These are phyloP conservation scores for Leptoxyphium fumago DNA, from an alignment of 2,329 filamentous ascomycete genomes.

Conservation along the genomic window DNA sequence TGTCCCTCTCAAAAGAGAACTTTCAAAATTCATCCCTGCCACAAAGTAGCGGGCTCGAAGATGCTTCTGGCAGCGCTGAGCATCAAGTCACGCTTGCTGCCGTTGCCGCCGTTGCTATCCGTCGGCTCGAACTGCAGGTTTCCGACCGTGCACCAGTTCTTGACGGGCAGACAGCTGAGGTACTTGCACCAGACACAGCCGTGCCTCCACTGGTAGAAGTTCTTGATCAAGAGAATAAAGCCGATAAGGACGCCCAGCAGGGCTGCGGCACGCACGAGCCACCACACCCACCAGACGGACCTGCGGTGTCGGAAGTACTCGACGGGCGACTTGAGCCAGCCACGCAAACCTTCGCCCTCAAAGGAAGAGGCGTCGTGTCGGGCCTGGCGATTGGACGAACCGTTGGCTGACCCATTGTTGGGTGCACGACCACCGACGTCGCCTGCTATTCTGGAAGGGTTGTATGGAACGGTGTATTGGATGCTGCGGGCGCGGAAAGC, in stretches of 20 bases:
- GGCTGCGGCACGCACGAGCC: conserved; percentile 66
- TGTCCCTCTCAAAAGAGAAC: no score
- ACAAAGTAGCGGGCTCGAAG: background rate
- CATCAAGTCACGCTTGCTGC: background rate
- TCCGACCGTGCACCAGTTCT: conserved; percentile 48
- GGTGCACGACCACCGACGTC: background rate
- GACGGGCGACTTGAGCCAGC: conserved; percentile 35
- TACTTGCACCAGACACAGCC: conserved; percentile 91
- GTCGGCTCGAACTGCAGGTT: conserved; percentile 22
- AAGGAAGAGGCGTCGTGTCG: background rate
- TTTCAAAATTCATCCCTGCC: no score
- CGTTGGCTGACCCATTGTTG: conserved; percentile 5
- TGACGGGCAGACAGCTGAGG: conserved; percentile 68
- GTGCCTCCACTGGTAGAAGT: conserved; percentile 71
- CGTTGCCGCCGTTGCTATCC: background rate
- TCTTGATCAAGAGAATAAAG: conserved; percentile 75
- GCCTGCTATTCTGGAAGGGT: conserved; percentile 6
- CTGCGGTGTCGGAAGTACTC: conserved; percentile 88
- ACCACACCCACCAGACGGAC: conserved; percentile 95
- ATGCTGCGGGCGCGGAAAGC: conserved; percentile 20
- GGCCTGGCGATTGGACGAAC: background rate
- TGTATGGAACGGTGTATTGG: background rate
- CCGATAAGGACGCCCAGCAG: conserved; percentile 68
- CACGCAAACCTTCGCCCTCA: conserved; percentile 17
- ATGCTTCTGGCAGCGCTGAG: background rate